Conservation (phyloP, 1,284 basidiomycete species). For the Mycena sp. region DNA sequence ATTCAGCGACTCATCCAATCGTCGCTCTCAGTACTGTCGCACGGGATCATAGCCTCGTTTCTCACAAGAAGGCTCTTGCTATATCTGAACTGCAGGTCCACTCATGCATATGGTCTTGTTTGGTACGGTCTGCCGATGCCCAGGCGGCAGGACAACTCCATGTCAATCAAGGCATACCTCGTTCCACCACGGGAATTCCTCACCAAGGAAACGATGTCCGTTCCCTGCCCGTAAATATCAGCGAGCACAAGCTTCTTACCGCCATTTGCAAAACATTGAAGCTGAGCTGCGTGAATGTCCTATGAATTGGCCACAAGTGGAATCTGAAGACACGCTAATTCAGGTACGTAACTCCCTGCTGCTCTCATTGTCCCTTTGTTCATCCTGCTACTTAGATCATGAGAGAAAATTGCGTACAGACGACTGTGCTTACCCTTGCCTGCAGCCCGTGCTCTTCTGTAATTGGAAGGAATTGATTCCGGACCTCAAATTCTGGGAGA, state of each 20-base stretch:
- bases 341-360: too few relatives aligned
- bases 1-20: neutral
- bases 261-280: neutral
- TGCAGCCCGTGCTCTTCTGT: slow-evolving; percentile 13
- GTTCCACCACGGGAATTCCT: too few relatives aligned
- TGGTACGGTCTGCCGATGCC: neutral
- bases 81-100: neutral
- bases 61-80: neutral
- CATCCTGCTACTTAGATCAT: too few relatives aligned
- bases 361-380: too few relatives aligned
- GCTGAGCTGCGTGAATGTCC: neutral
- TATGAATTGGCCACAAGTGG: too few relatives aligned
- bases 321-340: too few relatives aligned
- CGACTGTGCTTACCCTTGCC: neutral
- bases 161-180: too few relatives aligned
- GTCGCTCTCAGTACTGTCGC: neutral
- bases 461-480: neutral
- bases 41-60: neutral
- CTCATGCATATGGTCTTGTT: neutral
- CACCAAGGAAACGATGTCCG: neutral
- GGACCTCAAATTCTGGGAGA: neutral
- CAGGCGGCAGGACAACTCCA: too few relatives aligned
- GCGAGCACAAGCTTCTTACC: neutral
- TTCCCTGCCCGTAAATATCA: neutral
- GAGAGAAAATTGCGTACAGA: neutral